These are phyloP conservation scores for Gossypioides kirkii DNA, from an alignment of 345 rosid species.

Conservation along the genomic window DNA sequence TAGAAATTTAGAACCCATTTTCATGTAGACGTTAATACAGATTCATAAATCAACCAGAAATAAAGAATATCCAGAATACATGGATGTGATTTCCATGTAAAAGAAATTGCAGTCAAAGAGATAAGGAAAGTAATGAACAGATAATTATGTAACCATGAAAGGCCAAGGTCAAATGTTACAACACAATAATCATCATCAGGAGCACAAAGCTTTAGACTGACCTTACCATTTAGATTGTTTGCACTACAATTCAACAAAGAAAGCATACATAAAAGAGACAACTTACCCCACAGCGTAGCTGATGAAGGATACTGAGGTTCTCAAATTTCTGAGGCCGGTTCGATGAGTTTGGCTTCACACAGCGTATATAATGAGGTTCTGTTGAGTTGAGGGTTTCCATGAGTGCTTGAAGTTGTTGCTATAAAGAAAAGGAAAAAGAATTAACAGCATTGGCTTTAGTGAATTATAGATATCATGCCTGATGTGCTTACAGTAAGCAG, in stretches of 20 bases:
- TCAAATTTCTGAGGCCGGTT: slow-evolving; percentile 88
- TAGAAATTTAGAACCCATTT: not conserved
- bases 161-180: not conserved
- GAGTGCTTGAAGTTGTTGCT: slow-evolving; percentile 99
- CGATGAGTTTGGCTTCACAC: slow-evolving; percentile 95
- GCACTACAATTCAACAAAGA: not conserved
- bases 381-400: slow-evolving; percentile 94
- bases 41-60: not conserved
- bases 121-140: not conserved
- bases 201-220: not conserved
- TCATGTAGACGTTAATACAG: not conserved
- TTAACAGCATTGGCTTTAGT: slow-evolving; percentile 16
- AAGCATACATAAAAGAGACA: not conserved
- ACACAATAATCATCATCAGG: not conserved
- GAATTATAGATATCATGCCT: not conserved
- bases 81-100: not conserved
- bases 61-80: not conserved
- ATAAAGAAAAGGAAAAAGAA: slow-evolving; percentile 17
- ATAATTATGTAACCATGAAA: not conserved
- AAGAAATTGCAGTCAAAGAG: not conserved
- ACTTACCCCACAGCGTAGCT: slow-evolving; percentile 97
- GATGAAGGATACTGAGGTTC: slow-evolving; percentile 79
- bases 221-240: not conserved
- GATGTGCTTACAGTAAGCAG: not conserved
- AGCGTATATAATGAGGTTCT: slow-evolving; percentile 96